These are phyloP conservation scores for Calonectria hongkongensis DNA, from an alignment of 2,329 filamentous ascomycete genomes.

Conservation along the genomic window DNA sequence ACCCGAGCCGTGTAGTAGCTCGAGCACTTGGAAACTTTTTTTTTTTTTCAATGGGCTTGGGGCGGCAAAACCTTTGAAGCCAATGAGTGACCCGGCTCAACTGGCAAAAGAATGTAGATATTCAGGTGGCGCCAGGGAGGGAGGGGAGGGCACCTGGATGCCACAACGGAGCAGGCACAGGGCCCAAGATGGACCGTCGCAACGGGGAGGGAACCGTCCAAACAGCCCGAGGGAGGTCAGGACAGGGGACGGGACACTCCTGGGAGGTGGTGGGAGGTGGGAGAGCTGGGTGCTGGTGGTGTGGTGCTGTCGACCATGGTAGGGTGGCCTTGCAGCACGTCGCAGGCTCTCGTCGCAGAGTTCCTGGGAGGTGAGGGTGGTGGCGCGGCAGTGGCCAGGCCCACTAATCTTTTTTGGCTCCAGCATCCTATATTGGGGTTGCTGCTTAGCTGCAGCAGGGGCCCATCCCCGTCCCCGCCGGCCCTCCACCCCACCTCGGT, in stretches of 20 bases:
- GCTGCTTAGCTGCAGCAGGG: constrained; percentile 21
- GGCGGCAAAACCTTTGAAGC: constrained; percentile 1
- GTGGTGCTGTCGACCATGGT: constrained; percentile 5
- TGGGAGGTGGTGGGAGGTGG: not conserved
- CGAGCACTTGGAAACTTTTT: constrained; percentile 34
- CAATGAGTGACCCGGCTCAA: not conserved
- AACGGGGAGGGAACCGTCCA: constrained; percentile 3
- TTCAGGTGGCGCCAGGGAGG: not conserved
- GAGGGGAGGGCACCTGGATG: not conserved
- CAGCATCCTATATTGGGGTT: constrained; percentile 21
- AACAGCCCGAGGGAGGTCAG: not conserved
- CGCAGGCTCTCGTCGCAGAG: constrained; percentile 12
- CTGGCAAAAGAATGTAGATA: not conserved
- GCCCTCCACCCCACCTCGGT: constrained; percentile 16
- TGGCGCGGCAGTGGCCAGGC: constrained; percentile 36
- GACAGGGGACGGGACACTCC: constrained; percentile 19
- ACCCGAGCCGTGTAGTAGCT: constrained; percentile 44
- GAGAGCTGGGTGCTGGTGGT: not conserved
- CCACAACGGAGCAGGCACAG: not conserved
- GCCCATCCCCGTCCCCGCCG: constrained; percentile 22
- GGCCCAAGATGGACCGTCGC: constrained; percentile 4
- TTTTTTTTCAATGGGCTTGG: constrained; percentile 26
- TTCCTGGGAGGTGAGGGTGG: constrained; percentile 31
- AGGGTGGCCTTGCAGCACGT: constrained; percentile 20
- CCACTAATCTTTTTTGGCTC: constrained; percentile 16